phyloP scores from a whole-genome alignment of 805 yeast genomes.

The Teunomyces atbi region DNA sequence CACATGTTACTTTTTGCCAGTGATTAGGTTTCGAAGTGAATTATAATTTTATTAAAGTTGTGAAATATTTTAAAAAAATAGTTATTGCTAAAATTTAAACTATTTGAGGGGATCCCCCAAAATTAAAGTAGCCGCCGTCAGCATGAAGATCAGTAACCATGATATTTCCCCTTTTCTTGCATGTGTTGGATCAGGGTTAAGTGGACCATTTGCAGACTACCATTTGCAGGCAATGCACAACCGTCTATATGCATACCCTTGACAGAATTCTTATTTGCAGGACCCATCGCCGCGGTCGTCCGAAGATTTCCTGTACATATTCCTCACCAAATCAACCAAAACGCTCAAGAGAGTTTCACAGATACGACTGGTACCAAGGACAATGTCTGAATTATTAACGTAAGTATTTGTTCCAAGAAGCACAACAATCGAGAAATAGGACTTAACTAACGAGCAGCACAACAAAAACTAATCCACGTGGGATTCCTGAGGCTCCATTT shows the following conservation, averaged over 20 bases:
- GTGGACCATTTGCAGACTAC: too few relatives aligned
- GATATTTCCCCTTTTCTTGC: neutral
- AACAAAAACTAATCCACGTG: slow-evolving; percentile 76
- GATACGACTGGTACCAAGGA: neutral
- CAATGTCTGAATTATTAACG: slow-evolving; percentile 32
- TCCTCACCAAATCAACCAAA: neutral
- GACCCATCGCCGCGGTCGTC: neutral
- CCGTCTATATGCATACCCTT: neutral
- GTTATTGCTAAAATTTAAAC: neutral
- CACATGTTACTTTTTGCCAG: neutral
- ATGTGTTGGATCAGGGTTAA: too few relatives aligned
- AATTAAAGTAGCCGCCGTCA: neutral
- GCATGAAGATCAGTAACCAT: neutral
- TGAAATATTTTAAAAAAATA: neutral
- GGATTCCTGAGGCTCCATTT: slow-evolving; percentile 96
- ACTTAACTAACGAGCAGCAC: slow-evolving; percentile 36
- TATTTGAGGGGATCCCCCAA: neutral
- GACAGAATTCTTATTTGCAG: neutral
- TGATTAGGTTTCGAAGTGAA: neutral
- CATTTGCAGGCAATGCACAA: too few relatives aligned
- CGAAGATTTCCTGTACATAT: neutral
- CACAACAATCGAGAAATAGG: slow-evolving; percentile 5
- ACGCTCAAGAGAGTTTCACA: neutral
- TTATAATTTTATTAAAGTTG: neutral
- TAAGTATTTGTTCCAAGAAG: slow-evolving; percentile 15